Evolutionary conservation across 2,329 filamentous ascomycete species (phyloP).

Genomic region (Geosmithia morbida): DNA sequence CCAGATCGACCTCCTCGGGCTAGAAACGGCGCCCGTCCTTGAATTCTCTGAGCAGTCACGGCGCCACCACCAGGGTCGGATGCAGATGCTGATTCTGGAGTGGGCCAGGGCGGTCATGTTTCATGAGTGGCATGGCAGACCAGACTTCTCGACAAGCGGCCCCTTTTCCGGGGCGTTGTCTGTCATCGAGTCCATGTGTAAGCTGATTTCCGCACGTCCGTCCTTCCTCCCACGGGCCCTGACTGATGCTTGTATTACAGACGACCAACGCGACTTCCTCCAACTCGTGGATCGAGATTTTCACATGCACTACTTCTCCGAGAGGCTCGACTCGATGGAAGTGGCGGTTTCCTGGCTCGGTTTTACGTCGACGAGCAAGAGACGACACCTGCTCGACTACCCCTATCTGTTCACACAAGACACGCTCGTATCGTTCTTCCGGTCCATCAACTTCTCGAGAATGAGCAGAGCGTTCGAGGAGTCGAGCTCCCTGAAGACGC

Average conservation of each 20-base stretch:
- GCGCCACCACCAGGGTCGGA: conserved; percentile 39
- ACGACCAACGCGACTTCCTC: conserved; percentile 47
- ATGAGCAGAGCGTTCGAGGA: conserved; percentile 74
- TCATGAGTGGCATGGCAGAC: conserved; percentile 66
- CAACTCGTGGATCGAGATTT: conserved; percentile 58
- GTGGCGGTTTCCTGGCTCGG: conserved; percentile 61
- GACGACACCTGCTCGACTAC: conserved; percentile 63
- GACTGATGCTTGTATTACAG: conserved; percentile 16
- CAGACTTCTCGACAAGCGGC: conserved; percentile 54
- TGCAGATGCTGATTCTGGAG: conserved; percentile 46
- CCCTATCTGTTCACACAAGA: conserved; percentile 66
- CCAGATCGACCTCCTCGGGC: conserved; percentile 37
- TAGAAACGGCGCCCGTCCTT: conserved; percentile 27
- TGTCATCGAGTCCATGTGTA: conserved; percentile 59
- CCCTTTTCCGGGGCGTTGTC: conserved; percentile 65
- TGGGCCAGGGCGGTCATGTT: conserved; percentile 65
- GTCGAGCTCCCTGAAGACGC: conserved; percentile 40
- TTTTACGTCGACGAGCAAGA: conserved; percentile 44
- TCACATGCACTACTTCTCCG: conserved; percentile 59
- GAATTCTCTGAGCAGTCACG: conserved; percentile 22
- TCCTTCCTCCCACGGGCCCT: background rate
- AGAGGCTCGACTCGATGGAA: conserved; percentile 59
- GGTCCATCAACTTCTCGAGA: conserved; percentile 70
- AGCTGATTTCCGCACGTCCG: conserved; percentile 16
- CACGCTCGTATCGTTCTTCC: conserved; percentile 68